Conservation (phyloP, 257 asterid species). For the Solanum boliviense region DNA sequence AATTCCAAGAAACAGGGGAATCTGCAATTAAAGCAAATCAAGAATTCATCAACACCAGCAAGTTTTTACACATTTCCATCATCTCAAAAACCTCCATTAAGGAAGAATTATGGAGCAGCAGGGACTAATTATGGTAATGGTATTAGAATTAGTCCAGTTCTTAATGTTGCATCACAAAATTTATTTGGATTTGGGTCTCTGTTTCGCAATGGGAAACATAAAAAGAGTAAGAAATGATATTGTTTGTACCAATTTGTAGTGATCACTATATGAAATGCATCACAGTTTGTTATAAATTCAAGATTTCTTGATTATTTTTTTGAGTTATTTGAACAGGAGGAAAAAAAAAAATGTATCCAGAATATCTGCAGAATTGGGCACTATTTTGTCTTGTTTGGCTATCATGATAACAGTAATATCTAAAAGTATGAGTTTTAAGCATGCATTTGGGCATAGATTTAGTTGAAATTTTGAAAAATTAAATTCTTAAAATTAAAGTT, state of each 20-base stretch:
- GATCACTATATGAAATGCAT: not conserved
- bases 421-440: not conserved
- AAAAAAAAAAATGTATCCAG: not conserved
- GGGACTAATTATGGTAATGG: conserved; percentile 22
- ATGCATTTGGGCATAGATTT: not conserved
- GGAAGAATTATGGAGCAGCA: conserved; percentile 16
- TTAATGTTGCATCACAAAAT: conserved; percentile 32
- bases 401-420: not conserved
- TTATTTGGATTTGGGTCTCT: conserved; percentile 36
- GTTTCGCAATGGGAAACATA: conserved; percentile 33
- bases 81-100: conserved; percentile 36
- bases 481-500: not conserved
- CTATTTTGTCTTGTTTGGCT: not conserved
- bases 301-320: not conserved
- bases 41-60: conserved; percentile 2
- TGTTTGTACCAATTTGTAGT: not conserved
- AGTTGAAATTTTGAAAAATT: not conserved
- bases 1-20: conserved; percentile 14
- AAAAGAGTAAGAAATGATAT: conserved; percentile 23
- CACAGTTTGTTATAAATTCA: not conserved
- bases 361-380: not conserved
- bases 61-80: conserved; percentile 10
- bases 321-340: not conserved
- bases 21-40: not conserved
- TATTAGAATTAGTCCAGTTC: conserved; percentile 25